phyloP scores from a whole-genome alignment of 139 green algal species.

The Auxenochlorella pyrenoidosa region DNA sequence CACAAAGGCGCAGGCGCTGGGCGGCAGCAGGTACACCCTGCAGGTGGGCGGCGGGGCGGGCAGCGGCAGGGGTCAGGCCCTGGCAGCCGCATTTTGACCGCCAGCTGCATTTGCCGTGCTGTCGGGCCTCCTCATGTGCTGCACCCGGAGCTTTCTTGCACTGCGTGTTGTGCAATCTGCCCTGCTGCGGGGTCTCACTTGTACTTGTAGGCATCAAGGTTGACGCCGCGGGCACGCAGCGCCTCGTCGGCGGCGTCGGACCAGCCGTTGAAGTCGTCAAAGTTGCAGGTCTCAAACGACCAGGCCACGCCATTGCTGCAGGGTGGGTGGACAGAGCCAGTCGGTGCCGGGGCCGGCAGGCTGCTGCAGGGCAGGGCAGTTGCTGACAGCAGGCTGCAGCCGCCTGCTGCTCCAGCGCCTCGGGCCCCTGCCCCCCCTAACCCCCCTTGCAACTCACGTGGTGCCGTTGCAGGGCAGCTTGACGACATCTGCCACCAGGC shows the following conservation, averaged over 20 bases:
- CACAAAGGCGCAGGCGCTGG: slow-evolving; percentile 10
- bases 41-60: not conserved
- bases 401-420: too few relatives aligned
- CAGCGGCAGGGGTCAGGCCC: not conserved
- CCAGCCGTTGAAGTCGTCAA: slow-evolving; percentile 21
- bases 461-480: slow-evolving; percentile 11
- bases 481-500: not conserved
- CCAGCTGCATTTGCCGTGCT: too few relatives aligned
- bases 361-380: not conserved
- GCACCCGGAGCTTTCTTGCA: too few relatives aligned
- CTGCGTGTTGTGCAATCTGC: too few relatives aligned
- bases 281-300: slow-evolving; percentile 4
- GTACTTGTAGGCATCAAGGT: slow-evolving; percentile 25
- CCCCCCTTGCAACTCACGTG: not conserved
- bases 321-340: not conserved
- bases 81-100: too few relatives aligned
- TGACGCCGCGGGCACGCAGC: not conserved
- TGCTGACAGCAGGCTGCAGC: not conserved
- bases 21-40: slow-evolving; percentile 21
- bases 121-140: too few relatives aligned
- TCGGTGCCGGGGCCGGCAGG: not conserved
- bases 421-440: too few relatives aligned
- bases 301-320: not conserved
- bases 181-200: not conserved
- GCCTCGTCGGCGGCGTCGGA: not conserved